Evolutionary conservation across 2,329 filamentous ascomycete species (phyloP), one percentile per base, ranked within the genome.

Genomic region (Aschersonia sp.): DNA sequence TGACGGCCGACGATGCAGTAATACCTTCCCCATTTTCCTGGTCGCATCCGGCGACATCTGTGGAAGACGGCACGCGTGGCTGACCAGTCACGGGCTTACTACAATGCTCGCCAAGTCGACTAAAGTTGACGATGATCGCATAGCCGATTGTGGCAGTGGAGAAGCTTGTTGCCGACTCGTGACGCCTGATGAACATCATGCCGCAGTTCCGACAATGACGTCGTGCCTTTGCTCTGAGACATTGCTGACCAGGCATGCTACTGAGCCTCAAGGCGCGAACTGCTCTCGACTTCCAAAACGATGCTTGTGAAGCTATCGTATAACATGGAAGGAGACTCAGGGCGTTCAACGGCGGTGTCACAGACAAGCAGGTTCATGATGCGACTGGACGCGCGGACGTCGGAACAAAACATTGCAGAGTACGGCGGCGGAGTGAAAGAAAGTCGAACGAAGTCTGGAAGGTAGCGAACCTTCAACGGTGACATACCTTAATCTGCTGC

Each of bases 401-500:
- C 49, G 45, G 10, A 47, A 14, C 45, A 30, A 54, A 58, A 55
- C 52, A 22, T 22, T 22, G 59, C 62, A 60, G 57, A 56, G 56
- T 55, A 59, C 58, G 58, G 61, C 65, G 63, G 65, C 56, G 58
- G 62, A 64, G 40, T 7, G 14, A 41, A 51, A 60, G 63, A 57
- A 67, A 72, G 78, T 77, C 80, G 79, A 83, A 76, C 70, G 76
- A 80, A 82, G 75, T 79, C 80, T 79, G 66, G 75, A 76, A 73
- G 79, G 73, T 69, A 62, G 40, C 68, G 65, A 70, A 62, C 78
- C 81, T 82, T 83, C 74, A 84, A 79, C 75, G 81, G 88, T 84
- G 88, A 98, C 92, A 94, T 98, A 98, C 92, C 92, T 98, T 97
- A 74, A 98, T 94, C 82, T 94, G 87, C 73, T 73, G 74, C 78